These are phyloP conservation scores for Nematocida ausubeli DNA, from an alignment of 371 early-diverging fungal species.

Conservation along the genomic window DNA sequence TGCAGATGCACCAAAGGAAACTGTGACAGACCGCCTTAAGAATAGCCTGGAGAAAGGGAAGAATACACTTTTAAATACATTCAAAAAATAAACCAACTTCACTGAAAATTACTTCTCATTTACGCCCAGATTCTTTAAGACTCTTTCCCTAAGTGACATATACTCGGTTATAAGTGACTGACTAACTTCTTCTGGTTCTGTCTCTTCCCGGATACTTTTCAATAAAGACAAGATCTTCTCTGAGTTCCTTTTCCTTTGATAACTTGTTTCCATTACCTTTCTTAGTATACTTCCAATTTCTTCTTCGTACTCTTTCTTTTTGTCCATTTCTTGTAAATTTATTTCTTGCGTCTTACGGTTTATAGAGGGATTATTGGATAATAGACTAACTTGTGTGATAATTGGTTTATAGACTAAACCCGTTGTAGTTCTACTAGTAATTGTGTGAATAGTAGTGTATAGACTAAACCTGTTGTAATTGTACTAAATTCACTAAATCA, in stretches of 20 bases:
- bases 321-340: slow-evolving; percentile 49
- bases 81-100: slow-evolving; percentile 19
- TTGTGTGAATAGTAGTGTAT: neutral
- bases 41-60: slow-evolving; percentile 51
- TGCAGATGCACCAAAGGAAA: slow-evolving; percentile 23
- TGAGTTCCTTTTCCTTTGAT: slow-evolving; percentile 47
- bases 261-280: slow-evolving; percentile 43
- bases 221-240: slow-evolving; percentile 20
- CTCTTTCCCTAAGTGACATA: neutral
- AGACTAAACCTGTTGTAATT: too few species aligned
- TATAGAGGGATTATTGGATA: neutral
- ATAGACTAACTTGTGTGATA: neutral
- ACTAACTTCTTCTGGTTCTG: neutral
- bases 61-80: slow-evolving; percentile 14
- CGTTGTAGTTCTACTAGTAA: neutral
- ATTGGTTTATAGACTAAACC: too few species aligned
- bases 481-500: too few species aligned
- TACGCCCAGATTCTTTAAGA: slow-evolving; percentile 2
- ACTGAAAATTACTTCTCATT: neutral
- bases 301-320: slow-evolving; percentile 55
- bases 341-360: neutral
- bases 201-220: slow-evolving; percentile 23
- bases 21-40: slow-evolving; percentile 22
- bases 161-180: slow-evolving; percentile 26
- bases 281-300: slow-evolving; percentile 43